Evolutionary conservation across 2,329 filamentous ascomycete species (phyloP), one percentile per base, ranked within the genome.

Genomic region (Rhynchosporium secalis): DNA sequence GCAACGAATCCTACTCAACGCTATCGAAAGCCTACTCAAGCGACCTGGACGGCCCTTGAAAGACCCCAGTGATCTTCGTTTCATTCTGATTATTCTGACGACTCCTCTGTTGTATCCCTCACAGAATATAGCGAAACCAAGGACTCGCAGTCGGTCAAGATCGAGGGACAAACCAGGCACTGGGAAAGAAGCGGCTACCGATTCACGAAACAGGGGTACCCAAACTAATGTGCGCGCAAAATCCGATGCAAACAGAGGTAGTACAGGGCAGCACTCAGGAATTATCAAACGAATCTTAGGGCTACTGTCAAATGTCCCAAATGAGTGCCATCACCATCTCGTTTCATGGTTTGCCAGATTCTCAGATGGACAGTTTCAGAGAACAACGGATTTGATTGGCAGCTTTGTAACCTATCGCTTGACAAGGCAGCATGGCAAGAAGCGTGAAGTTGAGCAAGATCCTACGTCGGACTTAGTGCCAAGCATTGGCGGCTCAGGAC

Each of bases 261-360:
- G 77, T 7, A 72, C 80, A 10, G 88, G 87, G 1, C 85, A 90
- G 63, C 90, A 96, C 75, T 92, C 90, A 2, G 89, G 89, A 4
- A 89, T 96, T 58, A 85, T 96, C 70, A 96, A 96, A 75, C 85
- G 93, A 43, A 87, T 96, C 45, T 75, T 96, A 31, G 93, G 93
- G 0, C 78, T 96, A 9, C 73, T 96, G 29, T 89, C 91, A 1
- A 91, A 96, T 73, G 80, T 90, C 12, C 83, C 91, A 0, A 84
- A 85, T 62, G 83, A 88, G 62, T 93, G 90, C 68, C 92, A 96
- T 70, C 87, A 88, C 59, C 85, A 89, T 69, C 76, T 96, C 31
- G 85, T 92, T 9, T 83, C 83, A 6, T 96, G 92, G 92, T 87
- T 96, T 69, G 86, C 89, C 12, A 83, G 86, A 52, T 86, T 89